A percentile compares a stretch with the other conserved stretches of the same genome.
These are phyloP conservation scores for Blastobotrys muscicola DNA, from an alignment of 805 yeast genomes.

Conservation along the genomic window DNA sequence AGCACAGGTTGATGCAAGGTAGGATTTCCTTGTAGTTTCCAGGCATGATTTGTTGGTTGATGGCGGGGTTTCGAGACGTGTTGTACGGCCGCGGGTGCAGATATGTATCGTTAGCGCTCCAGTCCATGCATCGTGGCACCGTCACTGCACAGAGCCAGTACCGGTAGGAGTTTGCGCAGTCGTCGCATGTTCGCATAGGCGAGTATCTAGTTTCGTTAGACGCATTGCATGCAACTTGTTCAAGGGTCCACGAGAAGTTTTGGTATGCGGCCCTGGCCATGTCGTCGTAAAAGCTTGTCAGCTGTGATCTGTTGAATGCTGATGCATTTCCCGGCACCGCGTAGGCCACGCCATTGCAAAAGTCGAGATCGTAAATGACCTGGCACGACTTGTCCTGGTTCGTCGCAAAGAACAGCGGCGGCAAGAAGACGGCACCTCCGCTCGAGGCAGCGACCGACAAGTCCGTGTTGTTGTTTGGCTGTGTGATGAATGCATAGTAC, in stretches of 20 bases:
- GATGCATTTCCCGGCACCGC: conserved; percentile 59
- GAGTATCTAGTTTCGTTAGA: conserved; percentile 58
- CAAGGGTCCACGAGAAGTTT: conserved; percentile 68
- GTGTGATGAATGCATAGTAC: conserved; percentile 57
- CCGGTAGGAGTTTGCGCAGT: conserved; percentile 63
- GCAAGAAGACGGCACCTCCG: conserved; percentile 59
- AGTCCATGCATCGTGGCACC: conserved; percentile 73
- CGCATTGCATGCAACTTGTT: conserved; percentile 64
- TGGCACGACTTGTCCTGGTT: conserved; percentile 57
- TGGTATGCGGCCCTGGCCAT: conserved; percentile 46
- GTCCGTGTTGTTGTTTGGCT: conserved; percentile 30
- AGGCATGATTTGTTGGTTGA: conserved; percentile 48
- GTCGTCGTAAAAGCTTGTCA: conserved; percentile 50
- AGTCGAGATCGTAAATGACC: conserved; percentile 61
- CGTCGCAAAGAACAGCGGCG: conserved; percentile 42
- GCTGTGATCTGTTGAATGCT: conserved; percentile 25
- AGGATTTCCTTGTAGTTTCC: conserved; percentile 64
- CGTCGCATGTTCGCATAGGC: conserved; percentile 60
- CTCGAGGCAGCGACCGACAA: neutral
- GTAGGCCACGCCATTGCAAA: conserved; percentile 77
- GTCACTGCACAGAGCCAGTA: conserved; percentile 86
- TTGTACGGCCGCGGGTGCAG: conserved; percentile 39
- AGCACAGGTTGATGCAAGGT: conserved; percentile 80
- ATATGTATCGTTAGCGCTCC: conserved; percentile 21
- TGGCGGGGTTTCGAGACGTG: conserved; percentile 50